Conservation (phyloP, 441 rosid genomes). For the Pelargonium cotyledonis region DNA sequence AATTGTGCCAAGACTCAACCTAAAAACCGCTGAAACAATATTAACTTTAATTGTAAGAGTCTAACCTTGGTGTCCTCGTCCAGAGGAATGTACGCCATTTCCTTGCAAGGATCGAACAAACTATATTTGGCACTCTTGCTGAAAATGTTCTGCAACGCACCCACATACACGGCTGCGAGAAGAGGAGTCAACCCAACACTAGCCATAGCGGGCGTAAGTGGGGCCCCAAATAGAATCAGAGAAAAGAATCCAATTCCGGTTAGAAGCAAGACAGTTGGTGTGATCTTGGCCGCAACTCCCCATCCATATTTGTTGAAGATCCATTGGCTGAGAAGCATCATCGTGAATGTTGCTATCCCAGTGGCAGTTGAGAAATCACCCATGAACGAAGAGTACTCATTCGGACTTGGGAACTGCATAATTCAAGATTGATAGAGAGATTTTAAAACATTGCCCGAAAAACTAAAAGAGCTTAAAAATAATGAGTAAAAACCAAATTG, state of each 20-base stretch:
- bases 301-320: slow-evolving; percentile 85
- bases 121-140: slow-evolving; percentile 99
- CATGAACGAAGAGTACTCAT: slow-evolving; percentile 94
- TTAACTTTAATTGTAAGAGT: background rate
- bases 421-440: background rate
- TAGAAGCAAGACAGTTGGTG: slow-evolving; percentile 83
- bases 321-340: slow-evolving; percentile 92
- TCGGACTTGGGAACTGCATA: slow-evolving; percentile 87
- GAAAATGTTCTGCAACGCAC: slow-evolving; percentile 97
- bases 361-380: slow-evolving; percentile 97
- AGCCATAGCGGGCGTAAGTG: slow-evolving; percentile 58
- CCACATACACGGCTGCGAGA: slow-evolving; percentile 92
- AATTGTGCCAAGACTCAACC: no score
- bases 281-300: slow-evolving; percentile 94
- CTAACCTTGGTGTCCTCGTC: slow-evolving; percentile 95
- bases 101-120: slow-evolving; percentile 95
- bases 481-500: background rate
- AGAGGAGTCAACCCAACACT: slow-evolving; percentile 82
- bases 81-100: slow-evolving; percentile 93
- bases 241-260: slow-evolving; percentile 93
- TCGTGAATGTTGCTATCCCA: slow-evolving; percentile 81
- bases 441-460: background rate
- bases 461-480: background rate
- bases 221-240: slow-evolving; percentile 64
- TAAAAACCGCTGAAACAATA: no score